Evolutionary conservation across 2,329 filamentous ascomycete species (phyloP).

Genomic region (Aspergillus pseudotamarii): DNA sequence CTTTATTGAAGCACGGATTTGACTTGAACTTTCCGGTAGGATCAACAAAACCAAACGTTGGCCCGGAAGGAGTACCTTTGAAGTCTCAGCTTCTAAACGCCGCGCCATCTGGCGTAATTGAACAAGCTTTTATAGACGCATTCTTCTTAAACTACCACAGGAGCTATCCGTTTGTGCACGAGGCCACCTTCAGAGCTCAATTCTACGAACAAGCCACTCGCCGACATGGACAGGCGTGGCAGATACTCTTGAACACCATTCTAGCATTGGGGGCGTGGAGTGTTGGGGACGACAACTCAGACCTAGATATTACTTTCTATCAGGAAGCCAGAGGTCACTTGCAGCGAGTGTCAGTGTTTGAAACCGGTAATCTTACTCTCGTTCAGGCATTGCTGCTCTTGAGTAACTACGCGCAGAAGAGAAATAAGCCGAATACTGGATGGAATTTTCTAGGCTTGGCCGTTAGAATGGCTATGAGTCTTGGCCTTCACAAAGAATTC

Average conservation of each 20-base stretch:
- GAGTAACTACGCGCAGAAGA: conserved; percentile 54
- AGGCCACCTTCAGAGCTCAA: conserved; percentile 51
- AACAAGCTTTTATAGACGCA: conserved; percentile 47
- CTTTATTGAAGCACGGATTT: conserved; percentile 43
- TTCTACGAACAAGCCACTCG: conserved; percentile 49
- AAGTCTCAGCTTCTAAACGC: conserved; percentile 43
- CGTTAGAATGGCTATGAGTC: conserved; percentile 53
- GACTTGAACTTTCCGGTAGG: conserved; percentile 40
- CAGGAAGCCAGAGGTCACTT: conserved; percentile 51
- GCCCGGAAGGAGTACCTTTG: conserved; percentile 33
- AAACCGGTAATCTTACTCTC: conserved; percentile 52
- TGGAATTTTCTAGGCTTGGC: conserved; percentile 54
- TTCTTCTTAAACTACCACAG: conserved; percentile 53
- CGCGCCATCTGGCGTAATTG: conserved; percentile 41
- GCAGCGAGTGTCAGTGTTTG: conserved; percentile 50
- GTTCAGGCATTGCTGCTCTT: conserved; percentile 52
- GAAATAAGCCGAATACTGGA: conserved; percentile 54
- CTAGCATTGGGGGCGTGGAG: conserved; percentile 50
- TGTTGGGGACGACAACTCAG: conserved; percentile 43
- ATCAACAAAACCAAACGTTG: conserved; percentile 26
- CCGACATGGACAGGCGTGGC: conserved; percentile 47
- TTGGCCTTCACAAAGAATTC: conserved; percentile 56
- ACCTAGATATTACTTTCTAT: conserved; percentile 50
- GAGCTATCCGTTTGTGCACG: conserved; percentile 52
- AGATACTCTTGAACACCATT: conserved; percentile 50